phyloP scores from a whole-genome alignment of 495 filamentous ascomycete genomes.

The Tetracladium marchalianum region DNA sequence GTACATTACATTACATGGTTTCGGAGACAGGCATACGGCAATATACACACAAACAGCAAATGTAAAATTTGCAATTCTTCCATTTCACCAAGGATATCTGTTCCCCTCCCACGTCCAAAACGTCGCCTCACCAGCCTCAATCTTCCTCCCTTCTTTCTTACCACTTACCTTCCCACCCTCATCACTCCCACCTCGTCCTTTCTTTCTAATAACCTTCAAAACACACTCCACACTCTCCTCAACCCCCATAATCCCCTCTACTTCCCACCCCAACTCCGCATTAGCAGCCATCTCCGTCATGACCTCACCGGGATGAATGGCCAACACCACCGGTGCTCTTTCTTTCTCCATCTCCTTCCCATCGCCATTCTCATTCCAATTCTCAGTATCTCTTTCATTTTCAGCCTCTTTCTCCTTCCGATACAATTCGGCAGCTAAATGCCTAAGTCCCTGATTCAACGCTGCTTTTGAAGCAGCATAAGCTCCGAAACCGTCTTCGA shows the following conservation, averaged over 20 bases:
- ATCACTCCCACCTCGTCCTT: constrained; percentile 24
- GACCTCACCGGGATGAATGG: constrained; percentile 49
- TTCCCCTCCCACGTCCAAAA: constrained; percentile 48
- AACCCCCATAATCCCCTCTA: constrained; percentile 38
- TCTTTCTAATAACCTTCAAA: constrained; percentile 39
- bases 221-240: constrained; percentile 39
- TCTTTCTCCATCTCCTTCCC: constrained; percentile 2
- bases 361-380: not conserved
- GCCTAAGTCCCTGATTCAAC: constrained; percentile 43
- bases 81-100: constrained; percentile 24
- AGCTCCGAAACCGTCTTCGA: constrained; percentile 50
- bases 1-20: not conserved
- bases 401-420: constrained; percentile 20
- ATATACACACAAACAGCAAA: no score
- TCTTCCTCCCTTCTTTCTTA: not conserved
- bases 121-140: constrained; percentile 31
- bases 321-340: constrained; percentile 36
- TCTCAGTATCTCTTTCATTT: not conserved
- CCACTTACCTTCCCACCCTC: constrained; percentile 29
- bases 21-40: no score
- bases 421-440: constrained; percentile 43
- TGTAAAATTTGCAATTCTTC: not conserved
- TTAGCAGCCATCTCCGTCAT: constrained; percentile 41
- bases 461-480: constrained; percentile 50
- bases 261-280: constrained; percentile 35